These are phyloP conservation scores for Termitomyces sp. DNA, from an alignment of 768 basidiomycete genomes.

Conservation along the genomic window DNA sequence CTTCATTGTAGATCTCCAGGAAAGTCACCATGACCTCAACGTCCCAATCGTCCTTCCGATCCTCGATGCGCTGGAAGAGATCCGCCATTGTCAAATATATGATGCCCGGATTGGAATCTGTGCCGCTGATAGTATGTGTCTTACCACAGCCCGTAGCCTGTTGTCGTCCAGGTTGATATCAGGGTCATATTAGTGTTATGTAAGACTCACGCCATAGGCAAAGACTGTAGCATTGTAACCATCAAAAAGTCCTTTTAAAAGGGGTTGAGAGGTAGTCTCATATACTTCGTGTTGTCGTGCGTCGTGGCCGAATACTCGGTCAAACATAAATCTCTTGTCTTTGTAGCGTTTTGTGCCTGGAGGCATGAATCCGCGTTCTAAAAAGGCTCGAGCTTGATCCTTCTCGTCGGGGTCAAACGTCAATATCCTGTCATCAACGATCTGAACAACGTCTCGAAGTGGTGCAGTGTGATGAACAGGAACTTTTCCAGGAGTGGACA, in stretches of 20 bases:
- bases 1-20: slow-evolving; percentile 99
- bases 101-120: slow-evolving; percentile 81
- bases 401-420: slow-evolving; percentile 96
- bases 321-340: slow-evolving; percentile 96
- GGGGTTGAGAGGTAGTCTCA: slow-evolving; percentile 76
- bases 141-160: slow-evolving; percentile 99
- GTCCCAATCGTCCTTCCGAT: slow-evolving; percentile 79
- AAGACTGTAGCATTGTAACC: slow-evolving; percentile 98
- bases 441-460: slow-evolving; percentile 76
- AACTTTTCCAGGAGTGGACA: slow-evolving; percentile 61
- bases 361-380: slow-evolving; percentile 80
- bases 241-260: slow-evolving; percentile 81
- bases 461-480: slow-evolving; percentile 39
- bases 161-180: slow-evolving; percentile 3
- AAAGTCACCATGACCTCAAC: slow-evolving; percentile 91
- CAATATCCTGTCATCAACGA: slow-evolving; percentile 90
- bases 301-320: slow-evolving; percentile 82
- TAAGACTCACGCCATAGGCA: slow-evolving; percentile 80
- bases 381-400: slow-evolving; percentile 72
- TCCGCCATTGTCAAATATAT: slow-evolving; percentile 98
- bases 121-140: slow-evolving; percentile 97
- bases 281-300: slow-evolving; percentile 86
- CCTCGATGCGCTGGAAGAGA: slow-evolving; percentile 89
- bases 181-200: slow-evolving; percentile 11
- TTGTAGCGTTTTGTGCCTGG: slow-evolving; percentile 93